Percentiles rank a stretch among this genome's conserved stretches.
These are phyloP conservation scores for Microglena sp. DNA, from an alignment of 139 green algal genomes.

Conservation along the genomic window DNA sequence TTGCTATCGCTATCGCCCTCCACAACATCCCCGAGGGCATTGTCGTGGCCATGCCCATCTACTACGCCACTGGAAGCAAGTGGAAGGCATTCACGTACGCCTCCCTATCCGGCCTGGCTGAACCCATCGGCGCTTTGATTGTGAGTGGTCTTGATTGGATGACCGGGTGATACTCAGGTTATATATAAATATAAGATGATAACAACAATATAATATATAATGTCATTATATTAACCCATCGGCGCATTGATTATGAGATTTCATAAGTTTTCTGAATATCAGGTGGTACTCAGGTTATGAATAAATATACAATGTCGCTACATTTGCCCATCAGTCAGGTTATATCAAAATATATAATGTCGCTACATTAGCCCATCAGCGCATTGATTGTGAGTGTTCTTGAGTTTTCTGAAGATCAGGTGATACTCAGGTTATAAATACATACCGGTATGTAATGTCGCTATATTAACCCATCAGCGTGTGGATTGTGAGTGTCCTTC, in stretches of 20 bases:
- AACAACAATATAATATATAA: too few relatives aligned
- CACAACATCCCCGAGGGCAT: slow-evolving; percentile 71
- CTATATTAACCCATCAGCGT: too few relatives aligned
- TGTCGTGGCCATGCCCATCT: slow-evolving; percentile 78
- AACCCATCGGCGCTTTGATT: slow-evolving; percentile 67
- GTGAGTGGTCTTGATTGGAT: slow-evolving; percentile 4
- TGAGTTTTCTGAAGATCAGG: too few relatives aligned
- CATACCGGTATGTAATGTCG: too few relatives aligned
- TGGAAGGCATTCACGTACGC: slow-evolving; percentile 65
- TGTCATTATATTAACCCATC: neutral
- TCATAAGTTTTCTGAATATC: neutral
- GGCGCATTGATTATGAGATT: neutral
- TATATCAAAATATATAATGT: too few relatives aligned
- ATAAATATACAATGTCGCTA: too few relatives aligned
- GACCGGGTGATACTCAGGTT: neutral
- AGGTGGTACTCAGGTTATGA: neutral
- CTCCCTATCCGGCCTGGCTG: slow-evolving; percentile 52
- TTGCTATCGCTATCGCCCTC: slow-evolving; percentile 61
- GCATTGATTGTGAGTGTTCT: too few relatives aligned
- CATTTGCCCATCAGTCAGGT: too few relatives aligned
- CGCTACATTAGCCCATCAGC: too few relatives aligned
- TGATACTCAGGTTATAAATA: too few relatives aligned
- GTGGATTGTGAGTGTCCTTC: too few relatives aligned
- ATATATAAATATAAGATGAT: too few relatives aligned
- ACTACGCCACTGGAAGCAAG: slow-evolving; percentile 60